phyloP scores from a whole-genome alignment of 768 basidiomycete genomes.

The Favolaschia claudopus region DNA sequence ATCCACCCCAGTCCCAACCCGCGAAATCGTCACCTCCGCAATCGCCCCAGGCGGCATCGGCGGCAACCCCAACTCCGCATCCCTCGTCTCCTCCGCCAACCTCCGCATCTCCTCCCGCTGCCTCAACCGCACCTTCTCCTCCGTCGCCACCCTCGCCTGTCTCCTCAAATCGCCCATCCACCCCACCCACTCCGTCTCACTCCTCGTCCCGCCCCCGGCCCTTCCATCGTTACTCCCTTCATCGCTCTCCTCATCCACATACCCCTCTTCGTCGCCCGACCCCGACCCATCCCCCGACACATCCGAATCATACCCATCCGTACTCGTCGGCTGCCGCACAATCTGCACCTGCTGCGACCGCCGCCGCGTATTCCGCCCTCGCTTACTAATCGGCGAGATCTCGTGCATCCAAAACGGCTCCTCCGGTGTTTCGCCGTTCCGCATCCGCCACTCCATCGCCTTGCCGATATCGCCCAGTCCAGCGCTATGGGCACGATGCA shows the following conservation, averaged over 20 bases:
- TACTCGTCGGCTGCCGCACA: conserved; percentile 23
- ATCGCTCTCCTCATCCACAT: conserved; percentile 32
- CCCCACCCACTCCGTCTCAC: conserved; percentile 71
- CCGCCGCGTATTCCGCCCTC: conserved; percentile 2
- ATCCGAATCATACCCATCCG: conserved; percentile 25
- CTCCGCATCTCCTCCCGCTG: conserved; percentile 23
- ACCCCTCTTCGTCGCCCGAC: conserved; percentile 12
- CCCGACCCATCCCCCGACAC: conserved; percentile 17
- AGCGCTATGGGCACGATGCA: conserved; percentile 59
- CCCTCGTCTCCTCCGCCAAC: conserved; percentile 21
- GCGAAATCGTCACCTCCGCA: conserved; percentile 8
- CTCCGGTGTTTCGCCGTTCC: conserved; percentile 32
- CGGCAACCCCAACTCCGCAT: conserved; percentile 19
- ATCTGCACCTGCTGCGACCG: too few relatives aligned
- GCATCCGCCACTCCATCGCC: conserved; percentile 57
- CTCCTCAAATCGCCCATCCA: conserved; percentile 68
- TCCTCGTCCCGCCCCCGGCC: conserved; percentile 20
- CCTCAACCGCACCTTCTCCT: conserved; percentile 13
- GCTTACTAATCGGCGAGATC: not conserved
- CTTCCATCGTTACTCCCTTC: conserved; percentile 33
- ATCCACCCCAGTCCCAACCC: conserved; percentile 26
- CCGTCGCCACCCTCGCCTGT: conserved; percentile 40
- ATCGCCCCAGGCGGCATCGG: not conserved
- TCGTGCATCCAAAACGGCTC: conserved; percentile 21
- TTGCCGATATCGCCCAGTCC: conserved; percentile 65